Percentiles rank a stretch among this genome's conserved stretches.
Conservation (phyloP, 2,329 filamentous ascomycete species). For the Metarhizium album region DNA sequence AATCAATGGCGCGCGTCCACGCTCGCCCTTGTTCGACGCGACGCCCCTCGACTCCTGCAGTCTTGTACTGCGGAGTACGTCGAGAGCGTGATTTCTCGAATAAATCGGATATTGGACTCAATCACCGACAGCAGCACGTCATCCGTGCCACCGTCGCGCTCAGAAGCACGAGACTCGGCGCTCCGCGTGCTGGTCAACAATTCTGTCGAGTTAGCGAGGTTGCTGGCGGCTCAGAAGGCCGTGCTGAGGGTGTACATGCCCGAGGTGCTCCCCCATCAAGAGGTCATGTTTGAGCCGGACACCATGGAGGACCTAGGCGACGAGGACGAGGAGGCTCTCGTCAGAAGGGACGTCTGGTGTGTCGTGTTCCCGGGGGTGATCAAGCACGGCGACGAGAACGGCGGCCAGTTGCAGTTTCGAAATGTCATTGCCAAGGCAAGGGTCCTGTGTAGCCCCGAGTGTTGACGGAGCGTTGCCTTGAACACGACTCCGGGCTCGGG, state of each 20-base stretch:
- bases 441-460: conserved; percentile 46
- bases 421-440: conserved; percentile 58
- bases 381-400: conserved; percentile 55
- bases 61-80: conserved; percentile 36
- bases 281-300: conserved; percentile 42
- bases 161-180: conserved; percentile 37
- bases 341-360: conserved; percentile 44
- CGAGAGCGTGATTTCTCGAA: conserved; percentile 31
- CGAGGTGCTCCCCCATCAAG: conserved; percentile 39
- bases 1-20: conserved; percentile 61
- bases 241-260: conserved; percentile 47
- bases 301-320: conserved; percentile 58
- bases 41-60: conserved; percentile 36
- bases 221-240: conserved; percentile 48
- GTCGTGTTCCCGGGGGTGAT: conserved; percentile 54
- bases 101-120: conserved; percentile 38
- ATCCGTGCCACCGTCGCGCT: conserved; percentile 20
- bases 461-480: conserved; percentile 8
- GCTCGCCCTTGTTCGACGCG: conserved; percentile 46
- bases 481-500: too few species aligned
- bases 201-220: conserved; percentile 44
- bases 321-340: conserved; percentile 45
- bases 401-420: conserved; percentile 46
- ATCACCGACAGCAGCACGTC: conserved; percentile 24
- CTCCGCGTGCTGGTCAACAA: conserved; percentile 41